Percentiles rank a stretch among this genome's conserved stretches.
These are phyloP conservation scores for Neocucurbitaria cava DNA, from an alignment of 2,329 filamentous ascomycete species.

Conservation along the genomic window DNA sequence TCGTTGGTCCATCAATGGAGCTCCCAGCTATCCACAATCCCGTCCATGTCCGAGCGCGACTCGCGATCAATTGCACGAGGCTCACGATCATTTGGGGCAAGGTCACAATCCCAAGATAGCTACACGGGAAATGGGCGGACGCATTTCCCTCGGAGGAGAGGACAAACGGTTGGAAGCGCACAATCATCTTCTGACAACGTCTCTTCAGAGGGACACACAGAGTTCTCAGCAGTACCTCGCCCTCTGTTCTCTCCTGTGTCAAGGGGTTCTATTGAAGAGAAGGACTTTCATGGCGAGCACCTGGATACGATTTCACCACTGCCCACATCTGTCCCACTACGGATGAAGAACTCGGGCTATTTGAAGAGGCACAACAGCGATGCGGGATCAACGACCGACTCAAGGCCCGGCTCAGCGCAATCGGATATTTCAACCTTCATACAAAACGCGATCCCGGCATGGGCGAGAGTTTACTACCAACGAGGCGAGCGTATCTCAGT, in stretches of 20 bases:
- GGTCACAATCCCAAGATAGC: conserved; percentile 43
- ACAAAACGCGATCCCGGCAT: conserved; percentile 46
- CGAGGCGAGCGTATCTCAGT: conserved; percentile 45
- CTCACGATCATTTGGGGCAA: conserved; percentile 41
- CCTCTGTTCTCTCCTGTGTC: conserved; percentile 44
- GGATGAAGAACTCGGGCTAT: conserved; percentile 48
- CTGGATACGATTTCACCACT: conserved; percentile 50
- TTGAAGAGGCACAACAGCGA: conserved; percentile 44
- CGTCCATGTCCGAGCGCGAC: conserved; percentile 45
- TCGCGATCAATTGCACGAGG: conserved; percentile 42
- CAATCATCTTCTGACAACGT: conserved; percentile 44
- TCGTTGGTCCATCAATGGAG: conserved; percentile 49
- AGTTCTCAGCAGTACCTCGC: conserved; percentile 43
- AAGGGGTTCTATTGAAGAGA: conserved; percentile 33
- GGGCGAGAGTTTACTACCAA: conserved; percentile 50
- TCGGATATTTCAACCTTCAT: conserved; percentile 45
- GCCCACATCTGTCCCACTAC: conserved; percentile 46
- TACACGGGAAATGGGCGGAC: conserved; percentile 30
- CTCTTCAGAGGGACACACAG: conserved; percentile 34
- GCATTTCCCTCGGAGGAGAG: conserved; percentile 34
- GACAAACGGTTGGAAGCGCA: conserved; percentile 43
- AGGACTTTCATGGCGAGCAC: conserved; percentile 45
- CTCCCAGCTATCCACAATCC: conserved; percentile 49
- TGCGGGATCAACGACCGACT: conserved; percentile 39
- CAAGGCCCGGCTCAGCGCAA: conserved; percentile 45